Conservation (phyloP, 2,329 filamentous ascomycete genomes). For the Fusarium drepaniforme region DNA sequence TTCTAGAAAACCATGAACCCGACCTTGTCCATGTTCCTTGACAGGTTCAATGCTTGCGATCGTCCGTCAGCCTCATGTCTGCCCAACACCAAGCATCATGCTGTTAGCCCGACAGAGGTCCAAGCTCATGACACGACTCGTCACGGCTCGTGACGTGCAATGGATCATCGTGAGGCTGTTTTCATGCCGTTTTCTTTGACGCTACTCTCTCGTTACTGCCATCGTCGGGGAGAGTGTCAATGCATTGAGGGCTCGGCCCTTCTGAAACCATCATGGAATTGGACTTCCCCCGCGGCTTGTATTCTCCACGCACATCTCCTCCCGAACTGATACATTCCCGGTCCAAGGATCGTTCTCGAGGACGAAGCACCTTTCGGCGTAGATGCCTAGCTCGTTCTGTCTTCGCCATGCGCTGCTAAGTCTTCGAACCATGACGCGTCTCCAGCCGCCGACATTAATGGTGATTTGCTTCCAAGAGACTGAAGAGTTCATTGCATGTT, state of each 20-base stretch:
- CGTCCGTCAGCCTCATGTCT: not conserved
- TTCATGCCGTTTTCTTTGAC: not conserved
- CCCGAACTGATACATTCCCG: slow-evolving; percentile 40
- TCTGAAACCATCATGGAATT: slow-evolving; percentile 23
- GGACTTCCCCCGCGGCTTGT: slow-evolving; percentile 42
- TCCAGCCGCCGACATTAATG: slow-evolving; percentile 64
- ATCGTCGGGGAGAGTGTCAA: not conserved
- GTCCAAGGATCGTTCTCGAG: slow-evolving; percentile 46
- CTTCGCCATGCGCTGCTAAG: slow-evolving; percentile 55
- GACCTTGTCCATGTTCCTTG: not conserved
- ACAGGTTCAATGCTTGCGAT: not conserved
- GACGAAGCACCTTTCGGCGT: slow-evolving; percentile 61
- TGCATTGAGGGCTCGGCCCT: not conserved
- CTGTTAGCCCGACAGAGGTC: not conserved
- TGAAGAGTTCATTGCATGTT: slow-evolving; percentile 30
- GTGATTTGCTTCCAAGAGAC: slow-evolving; percentile 55
- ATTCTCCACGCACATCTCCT: slow-evolving; percentile 45
- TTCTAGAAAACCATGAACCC: not conserved
- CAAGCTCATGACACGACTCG: not conserved
- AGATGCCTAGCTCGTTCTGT: slow-evolving; percentile 56
- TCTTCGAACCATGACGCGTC: slow-evolving; percentile 57
- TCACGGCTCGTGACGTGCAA: not conserved
- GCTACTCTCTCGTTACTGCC: not conserved
- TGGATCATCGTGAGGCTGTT: not conserved
- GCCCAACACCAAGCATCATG: not conserved